Evolutionary conservation across 2,329 filamentous ascomycete genomes (phyloP).

Genomic region (Chrysoporthe austroafricana): DNA sequence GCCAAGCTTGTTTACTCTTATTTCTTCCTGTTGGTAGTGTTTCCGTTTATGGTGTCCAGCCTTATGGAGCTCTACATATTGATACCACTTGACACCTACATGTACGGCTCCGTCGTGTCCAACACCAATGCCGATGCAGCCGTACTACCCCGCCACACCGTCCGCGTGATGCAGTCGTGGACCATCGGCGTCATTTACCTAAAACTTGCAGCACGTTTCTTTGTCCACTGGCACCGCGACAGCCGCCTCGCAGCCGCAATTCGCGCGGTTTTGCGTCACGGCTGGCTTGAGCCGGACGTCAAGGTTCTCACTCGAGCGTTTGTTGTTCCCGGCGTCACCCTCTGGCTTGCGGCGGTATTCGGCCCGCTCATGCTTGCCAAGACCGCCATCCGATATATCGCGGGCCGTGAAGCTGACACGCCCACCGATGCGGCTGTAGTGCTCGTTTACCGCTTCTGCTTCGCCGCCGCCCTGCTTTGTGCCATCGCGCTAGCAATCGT

Average conservation of each 20-base stretch:
- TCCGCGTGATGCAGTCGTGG: slow-evolving; percentile 92
- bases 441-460: slow-evolving; percentile 63
- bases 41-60: slow-evolving; percentile 79
- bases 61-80: slow-evolving; percentile 87
- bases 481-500: slow-evolving; percentile 49
- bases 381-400: slow-evolving; percentile 47
- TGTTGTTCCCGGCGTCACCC: slow-evolving; percentile 71
- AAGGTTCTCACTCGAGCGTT: slow-evolving; percentile 82
- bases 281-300: slow-evolving; percentile 80
- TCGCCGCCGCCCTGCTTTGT: slow-evolving; percentile 65
- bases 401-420: slow-evolving; percentile 28
- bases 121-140: slow-evolving; percentile 32
- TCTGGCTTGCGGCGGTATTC: slow-evolving; percentile 66
- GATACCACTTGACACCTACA: slow-evolving; percentile 82
- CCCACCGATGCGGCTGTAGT: slow-evolving; percentile 37
- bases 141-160: slow-evolving; percentile 61
- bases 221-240: slow-evolving; percentile 68
- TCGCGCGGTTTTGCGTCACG: slow-evolving; percentile 71
- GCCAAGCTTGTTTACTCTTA: slow-evolving; percentile 73
- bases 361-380: slow-evolving; percentile 66
- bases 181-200: slow-evolving; percentile 90
- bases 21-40: slow-evolving; percentile 71
- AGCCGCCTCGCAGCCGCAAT: slow-evolving; percentile 76
- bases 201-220: slow-evolving; percentile 73
- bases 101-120: slow-evolving; percentile 46